Evolutionary conservation across 1,139 yeast genomes (phyloP), one percentile per base, ranked within the genome.

Genomic region (Spathaspora sp.): DNA sequence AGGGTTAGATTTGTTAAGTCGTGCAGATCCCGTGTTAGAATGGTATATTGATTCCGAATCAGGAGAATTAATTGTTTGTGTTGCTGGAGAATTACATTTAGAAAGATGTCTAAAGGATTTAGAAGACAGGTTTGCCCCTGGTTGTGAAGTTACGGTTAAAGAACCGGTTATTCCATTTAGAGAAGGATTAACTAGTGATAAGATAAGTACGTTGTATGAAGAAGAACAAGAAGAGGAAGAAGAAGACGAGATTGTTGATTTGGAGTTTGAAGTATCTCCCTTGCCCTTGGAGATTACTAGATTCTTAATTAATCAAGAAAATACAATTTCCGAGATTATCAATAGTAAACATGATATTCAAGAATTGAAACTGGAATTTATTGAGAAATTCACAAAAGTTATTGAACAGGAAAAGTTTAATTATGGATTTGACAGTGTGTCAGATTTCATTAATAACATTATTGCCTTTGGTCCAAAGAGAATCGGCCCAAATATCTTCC

Each of bases 161-260:
- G 89, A 89, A 57, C 99, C 99, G 0, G 95, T 89, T 20, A 95
- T 95, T 53, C 99, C 99, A 11, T 95, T 87, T 60, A 73, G 96
- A 53, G 99, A 95, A 65, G 89, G 98, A 0, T 81, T 89, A 17
- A 58, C 71, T 10, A 82, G 75, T 17, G 67, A 52, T 41, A 48
- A 44, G 26, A 54, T 23, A 58, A 59, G n/a, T 56, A 56, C 39
- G 43, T 47, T 10, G 58, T 36, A 43, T 23, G 27, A 38, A 2
- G 49, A 55, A 7, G 55, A 51, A 8, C 56, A 50, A 6, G 56
- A 55, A 4, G 59, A 51, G 4, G 53, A 49, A 5, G 55, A 51
- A 1, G 56, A 56, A 15, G 56, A 49, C 1, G 52, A 46, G 10
- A 69, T 67, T 5, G 73, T 87, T 9, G 68, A 68, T 13, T 63